Evolutionary conservation across 2,329 filamentous ascomycete genomes (phyloP).

Genomic region (Colletotrichum falcatum): DNA sequence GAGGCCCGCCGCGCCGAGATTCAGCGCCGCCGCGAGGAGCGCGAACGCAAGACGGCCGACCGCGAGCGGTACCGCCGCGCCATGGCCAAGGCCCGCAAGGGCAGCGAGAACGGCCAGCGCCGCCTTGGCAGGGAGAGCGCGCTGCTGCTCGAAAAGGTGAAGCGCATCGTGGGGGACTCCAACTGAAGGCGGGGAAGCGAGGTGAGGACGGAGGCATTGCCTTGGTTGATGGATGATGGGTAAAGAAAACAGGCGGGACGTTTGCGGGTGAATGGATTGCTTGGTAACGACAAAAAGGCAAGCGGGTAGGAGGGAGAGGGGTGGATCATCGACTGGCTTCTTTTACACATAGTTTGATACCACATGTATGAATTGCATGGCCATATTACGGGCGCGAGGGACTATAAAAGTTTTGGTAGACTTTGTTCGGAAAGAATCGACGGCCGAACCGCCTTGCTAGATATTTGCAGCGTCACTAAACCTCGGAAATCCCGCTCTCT

Average conservation of each 20-base stretch:
- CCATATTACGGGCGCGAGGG: neutral
- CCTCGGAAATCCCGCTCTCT: slow-evolving; percentile 1
- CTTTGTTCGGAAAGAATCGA: slow-evolving; percentile 11
- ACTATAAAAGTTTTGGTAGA: slow-evolving; percentile 7
- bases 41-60: slow-evolving; percentile 73
- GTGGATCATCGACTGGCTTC: neutral
- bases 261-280: neutral
- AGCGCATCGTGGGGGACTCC: slow-evolving; percentile 71
- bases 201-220: neutral
- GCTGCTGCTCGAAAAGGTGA: slow-evolving; percentile 81
- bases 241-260: neutral
- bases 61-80: slow-evolving; percentile 74
- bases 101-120: slow-evolving; percentile 74
- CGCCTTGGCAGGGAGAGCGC: slow-evolving; percentile 86
- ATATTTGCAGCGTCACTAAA: slow-evolving; percentile 31
- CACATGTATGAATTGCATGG: slow-evolving; percentile 13
- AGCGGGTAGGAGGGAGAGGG: too few species aligned
- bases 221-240: neutral
- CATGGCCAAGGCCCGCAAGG: slow-evolving; percentile 80
- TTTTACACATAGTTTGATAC: slow-evolving; percentile 29
- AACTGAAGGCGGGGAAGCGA: slow-evolving; percentile 12
- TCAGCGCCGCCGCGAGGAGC: slow-evolving; percentile 68
- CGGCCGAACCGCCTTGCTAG: slow-evolving; percentile 15
- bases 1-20: slow-evolving; percentile 58
- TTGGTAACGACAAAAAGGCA: neutral